phyloP scores from a whole-genome alignment of 2,329 filamentous ascomycete genomes.

The Claviceps cyperi region DNA sequence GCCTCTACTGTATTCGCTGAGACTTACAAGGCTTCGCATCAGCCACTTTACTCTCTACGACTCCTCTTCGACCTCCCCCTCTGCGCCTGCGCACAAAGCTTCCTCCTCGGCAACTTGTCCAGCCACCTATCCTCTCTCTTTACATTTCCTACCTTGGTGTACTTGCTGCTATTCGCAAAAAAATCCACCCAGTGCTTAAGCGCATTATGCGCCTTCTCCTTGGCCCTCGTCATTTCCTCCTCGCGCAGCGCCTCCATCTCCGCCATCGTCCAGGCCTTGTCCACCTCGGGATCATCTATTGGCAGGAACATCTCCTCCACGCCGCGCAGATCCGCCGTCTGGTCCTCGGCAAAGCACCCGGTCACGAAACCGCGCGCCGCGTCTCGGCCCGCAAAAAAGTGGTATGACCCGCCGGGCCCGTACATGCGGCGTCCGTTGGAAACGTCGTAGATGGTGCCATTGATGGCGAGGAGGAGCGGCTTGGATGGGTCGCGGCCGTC shows the following conservation, averaged over 20 bases:
- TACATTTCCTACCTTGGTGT: slow-evolving; percentile 66
- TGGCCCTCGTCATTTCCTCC: slow-evolving; percentile 51
- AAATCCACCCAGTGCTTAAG: slow-evolving; percentile 74
- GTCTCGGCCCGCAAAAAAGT: slow-evolving; percentile 75
- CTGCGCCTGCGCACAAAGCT: slow-evolving; percentile 57
- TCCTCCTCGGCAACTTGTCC: slow-evolving; percentile 43
- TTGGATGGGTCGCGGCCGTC: slow-evolving; percentile 61
- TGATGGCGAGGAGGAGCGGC: slow-evolving; percentile 83
- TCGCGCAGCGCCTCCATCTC: slow-evolving; percentile 40
- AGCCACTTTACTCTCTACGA: background rate
- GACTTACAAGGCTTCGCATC: background rate
- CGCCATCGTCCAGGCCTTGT: slow-evolving; percentile 39
- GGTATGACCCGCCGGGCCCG: slow-evolving; percentile 74
- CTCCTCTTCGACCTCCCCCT: slow-evolving; percentile 41
- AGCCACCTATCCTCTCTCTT: slow-evolving; percentile 46
- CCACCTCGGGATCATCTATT: slow-evolving; percentile 45
- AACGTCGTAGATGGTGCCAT: slow-evolving; percentile 77
- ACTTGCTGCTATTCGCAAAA: slow-evolving; percentile 68
- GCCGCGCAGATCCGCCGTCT: slow-evolving; percentile 70
- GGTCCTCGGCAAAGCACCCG: slow-evolving; percentile 79
- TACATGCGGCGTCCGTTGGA: slow-evolving; percentile 54
- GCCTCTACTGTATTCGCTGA: too few species aligned
- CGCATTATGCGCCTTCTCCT: slow-evolving; percentile 47
- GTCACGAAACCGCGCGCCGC: slow-evolving; percentile 83
- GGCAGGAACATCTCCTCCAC: slow-evolving; percentile 75